Conservation (phyloP, 192 early-diverging fungal genomes). For the Gryganskiella cystojenkinii region DNA sequence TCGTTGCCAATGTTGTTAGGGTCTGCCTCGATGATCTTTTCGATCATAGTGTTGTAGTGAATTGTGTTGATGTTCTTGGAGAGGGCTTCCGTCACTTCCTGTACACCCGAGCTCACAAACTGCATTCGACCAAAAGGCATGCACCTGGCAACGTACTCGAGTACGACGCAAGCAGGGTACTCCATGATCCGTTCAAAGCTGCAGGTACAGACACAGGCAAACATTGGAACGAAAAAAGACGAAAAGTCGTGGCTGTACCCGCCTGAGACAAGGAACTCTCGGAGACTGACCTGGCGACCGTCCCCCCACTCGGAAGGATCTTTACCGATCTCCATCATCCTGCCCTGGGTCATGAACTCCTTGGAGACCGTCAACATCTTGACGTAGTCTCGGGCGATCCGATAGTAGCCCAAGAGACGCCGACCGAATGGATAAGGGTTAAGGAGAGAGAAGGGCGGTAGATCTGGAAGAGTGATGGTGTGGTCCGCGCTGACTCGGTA, state of each 20-base stretch:
- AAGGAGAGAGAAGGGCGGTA: slow-evolving; percentile 38
- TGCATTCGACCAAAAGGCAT: slow-evolving; percentile 54
- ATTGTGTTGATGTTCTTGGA: slow-evolving; percentile 48
- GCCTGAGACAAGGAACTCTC: slow-evolving; percentile 38
- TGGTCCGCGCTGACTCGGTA: slow-evolving; percentile 47
- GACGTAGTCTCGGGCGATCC: slow-evolving; percentile 51
- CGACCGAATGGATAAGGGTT: slow-evolving; percentile 52
- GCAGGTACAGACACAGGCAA: slow-evolving; percentile 57
- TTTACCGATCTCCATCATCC: slow-evolving; percentile 53
- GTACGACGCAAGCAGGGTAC: slow-evolving; percentile 42
- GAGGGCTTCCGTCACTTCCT: slow-evolving; percentile 41
- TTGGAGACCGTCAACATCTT: slow-evolving; percentile 42
- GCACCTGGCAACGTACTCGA: slow-evolving; percentile 52
- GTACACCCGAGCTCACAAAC: slow-evolving; percentile 40
- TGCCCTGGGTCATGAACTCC: slow-evolving; percentile 47
- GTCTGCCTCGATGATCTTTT: slow-evolving; percentile 35
- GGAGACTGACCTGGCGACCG: slow-evolving; percentile 33
- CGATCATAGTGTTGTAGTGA: slow-evolving; percentile 45
- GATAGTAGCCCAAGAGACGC: slow-evolving; percentile 45
- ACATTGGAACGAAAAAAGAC: slow-evolving; percentile 45
- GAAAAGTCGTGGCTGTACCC: slow-evolving; percentile 52
- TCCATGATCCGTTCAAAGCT: slow-evolving; percentile 55
- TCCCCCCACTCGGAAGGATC: slow-evolving; percentile 49
- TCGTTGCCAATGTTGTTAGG: not conserved
- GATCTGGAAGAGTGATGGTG: slow-evolving; percentile 48